phyloP scores from a whole-genome alignment of 208 protist species.

The Crithidia fasciculata region DNA sequence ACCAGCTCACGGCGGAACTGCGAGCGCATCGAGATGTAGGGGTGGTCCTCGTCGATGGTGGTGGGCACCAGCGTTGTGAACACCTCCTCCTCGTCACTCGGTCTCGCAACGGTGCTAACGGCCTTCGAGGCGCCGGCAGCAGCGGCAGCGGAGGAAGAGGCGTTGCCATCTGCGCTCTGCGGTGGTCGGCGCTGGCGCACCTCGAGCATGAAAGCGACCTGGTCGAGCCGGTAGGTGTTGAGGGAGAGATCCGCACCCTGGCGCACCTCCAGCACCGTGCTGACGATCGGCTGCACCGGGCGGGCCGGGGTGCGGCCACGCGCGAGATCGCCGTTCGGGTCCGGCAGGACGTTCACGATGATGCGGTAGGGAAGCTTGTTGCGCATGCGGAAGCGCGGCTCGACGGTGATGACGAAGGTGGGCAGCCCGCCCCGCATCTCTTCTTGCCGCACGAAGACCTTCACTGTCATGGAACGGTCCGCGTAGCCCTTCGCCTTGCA shows the following conservation, averaged over 20 bases:
- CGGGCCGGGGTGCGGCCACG: slow-evolving; percentile 23
- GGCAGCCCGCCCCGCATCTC: slow-evolving; percentile 72
- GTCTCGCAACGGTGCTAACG: neutral
- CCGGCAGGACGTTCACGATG: slow-evolving; percentile 41
- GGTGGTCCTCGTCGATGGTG: slow-evolving; percentile 14
- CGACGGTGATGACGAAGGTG: slow-evolving; percentile 65
- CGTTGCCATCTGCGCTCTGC: slow-evolving; percentile 13
- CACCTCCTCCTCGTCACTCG: slow-evolving; percentile 28
- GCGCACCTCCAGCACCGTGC: slow-evolving; percentile 45
- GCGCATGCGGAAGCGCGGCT: slow-evolving; percentile 64
- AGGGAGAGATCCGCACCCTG: slow-evolving; percentile 46
- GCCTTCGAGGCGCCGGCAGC: slow-evolving; percentile 1
- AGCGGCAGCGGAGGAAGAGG: neutral
- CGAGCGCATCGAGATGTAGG: slow-evolving; percentile 40
- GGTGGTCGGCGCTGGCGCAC: slow-evolving; percentile 35
- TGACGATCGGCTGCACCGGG: slow-evolving; percentile 23
- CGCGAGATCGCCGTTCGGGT: slow-evolving; percentile 25
- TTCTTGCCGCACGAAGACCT: slow-evolving; percentile 57
- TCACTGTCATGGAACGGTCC: slow-evolving; percentile 25
- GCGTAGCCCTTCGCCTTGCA: slow-evolving; percentile 18
- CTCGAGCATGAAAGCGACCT: slow-evolving; percentile 47
- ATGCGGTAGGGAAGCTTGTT: slow-evolving; percentile 80
- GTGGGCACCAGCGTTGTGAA: slow-evolving; percentile 29
- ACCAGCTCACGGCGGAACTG: slow-evolving; percentile 45
- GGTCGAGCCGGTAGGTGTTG: slow-evolving; percentile 35